Evolutionary conservation across 768 basidiomycete species (phyloP), one percentile per base, ranked within the genome.

Genomic region (Krasilnikovozyma curviuscula): DNA sequence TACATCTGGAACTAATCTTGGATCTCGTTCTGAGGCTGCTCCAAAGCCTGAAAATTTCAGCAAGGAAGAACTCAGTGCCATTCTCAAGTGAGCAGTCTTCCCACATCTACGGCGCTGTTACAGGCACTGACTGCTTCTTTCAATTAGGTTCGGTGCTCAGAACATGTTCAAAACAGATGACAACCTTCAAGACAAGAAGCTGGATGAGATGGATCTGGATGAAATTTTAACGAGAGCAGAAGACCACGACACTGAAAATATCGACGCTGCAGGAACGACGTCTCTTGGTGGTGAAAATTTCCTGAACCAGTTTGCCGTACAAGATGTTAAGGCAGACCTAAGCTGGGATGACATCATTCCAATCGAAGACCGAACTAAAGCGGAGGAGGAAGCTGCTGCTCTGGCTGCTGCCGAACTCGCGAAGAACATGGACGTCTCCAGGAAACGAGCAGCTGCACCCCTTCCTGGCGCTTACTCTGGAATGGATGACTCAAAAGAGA

Each of bases 91-190:
- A n/a, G n/a, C 40, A 40, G 40, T 16, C 12, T 25, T 3, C 30
- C 33, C 23, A 3, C 4, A 1, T 6, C 38, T 23, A 13, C 16
- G 2, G 6, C 10, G 14, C 27, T 8, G 37, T n/a, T n/a, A 2
- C 32, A 28, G 13, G 21, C 27, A 24, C 18, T 40, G 13, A 25
- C 14, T 24, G 14, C 25, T 13, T 42, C 32, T 41, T 12, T 3
- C 14, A 21, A 14, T 1, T 28, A 52, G 50, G 24, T 98, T 91
- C 64, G 93, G 93, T 45, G 93, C 93, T 9, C 86, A 93, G 67
- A 95, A 83, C 69, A 91, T 98, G 83, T 98, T 97, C 68, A 91
- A 95, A 71, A 86, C 88, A 65, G 91, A 97, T 65, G 89, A 93
- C 64, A 73, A 70, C 48, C 77, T 79, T 56, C 88, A 91, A 66